These are phyloP conservation scores for Candida wancherniae DNA, from an alignment of 805 yeast species.

Conservation along the genomic window DNA sequence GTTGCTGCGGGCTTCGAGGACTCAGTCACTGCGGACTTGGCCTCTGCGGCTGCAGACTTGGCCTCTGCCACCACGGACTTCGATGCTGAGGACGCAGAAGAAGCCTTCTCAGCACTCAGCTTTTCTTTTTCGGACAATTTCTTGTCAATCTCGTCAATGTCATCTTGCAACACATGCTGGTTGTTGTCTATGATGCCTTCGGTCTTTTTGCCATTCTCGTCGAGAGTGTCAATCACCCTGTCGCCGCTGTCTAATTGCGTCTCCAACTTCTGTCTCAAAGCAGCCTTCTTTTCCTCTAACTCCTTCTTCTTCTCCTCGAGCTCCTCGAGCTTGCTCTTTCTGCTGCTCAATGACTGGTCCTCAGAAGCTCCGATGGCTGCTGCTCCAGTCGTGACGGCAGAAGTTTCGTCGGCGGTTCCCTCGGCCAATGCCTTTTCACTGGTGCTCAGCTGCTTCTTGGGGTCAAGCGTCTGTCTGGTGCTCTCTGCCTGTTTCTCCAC, in stretches of 20 bases:
- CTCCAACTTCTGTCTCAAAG: constrained; percentile 17
- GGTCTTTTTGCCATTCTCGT: constrained; percentile 10
- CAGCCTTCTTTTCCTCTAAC: constrained; percentile 20
- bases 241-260: constrained; percentile 17
- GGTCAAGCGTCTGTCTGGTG: no score
- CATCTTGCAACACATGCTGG: constrained; percentile 24
- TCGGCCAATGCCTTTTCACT: no score
- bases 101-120: no score
- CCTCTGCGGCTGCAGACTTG: no score
- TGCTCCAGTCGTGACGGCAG: neutral
- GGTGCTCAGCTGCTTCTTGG: no score
- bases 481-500: constrained; percentile 11
- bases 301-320: constrained; percentile 14
- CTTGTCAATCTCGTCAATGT: constrained; percentile 9
- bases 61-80: no score
- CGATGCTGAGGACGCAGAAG: no score
- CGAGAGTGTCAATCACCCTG: constrained; percentile 12
- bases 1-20: no score
- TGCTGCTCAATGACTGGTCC: constrained; percentile 3
- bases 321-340: constrained; percentile 5
- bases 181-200: constrained; percentile 37
- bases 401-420: neutral
- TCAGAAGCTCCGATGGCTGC: neutral
- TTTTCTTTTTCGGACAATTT: constrained; percentile 7
- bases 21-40: no score